These are phyloP conservation scores for Aspergillus fischeri DNA, from an alignment of 2,329 filamentous ascomycete species.

Conservation along the genomic window DNA sequence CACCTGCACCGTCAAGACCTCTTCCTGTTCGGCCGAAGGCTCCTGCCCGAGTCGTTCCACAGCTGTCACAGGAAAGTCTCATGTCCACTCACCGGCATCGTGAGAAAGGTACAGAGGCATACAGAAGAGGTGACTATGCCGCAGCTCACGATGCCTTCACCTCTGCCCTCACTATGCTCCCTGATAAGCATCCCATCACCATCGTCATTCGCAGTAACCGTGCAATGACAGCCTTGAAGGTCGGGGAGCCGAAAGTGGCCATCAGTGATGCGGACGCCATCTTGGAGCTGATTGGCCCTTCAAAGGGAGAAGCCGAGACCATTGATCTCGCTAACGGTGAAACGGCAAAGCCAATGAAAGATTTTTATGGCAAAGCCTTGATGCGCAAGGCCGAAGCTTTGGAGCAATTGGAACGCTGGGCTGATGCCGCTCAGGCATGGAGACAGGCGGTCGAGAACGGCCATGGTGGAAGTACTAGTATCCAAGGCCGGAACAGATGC, in stretches of 20 bases:
- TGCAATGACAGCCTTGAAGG: slow-evolving; percentile 84
- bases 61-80: slow-evolving; percentile 64
- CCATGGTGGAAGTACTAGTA: slow-evolving; percentile 77
- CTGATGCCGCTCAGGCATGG: slow-evolving; percentile 77
- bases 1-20: slow-evolving; percentile 43
- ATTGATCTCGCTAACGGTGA: slow-evolving; percentile 66
- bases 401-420: slow-evolving; percentile 93
- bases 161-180: slow-evolving; percentile 69
- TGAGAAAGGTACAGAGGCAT: slow-evolving; percentile 76
- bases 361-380: slow-evolving; percentile 88
- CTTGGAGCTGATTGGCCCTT: slow-evolving; percentile 71
- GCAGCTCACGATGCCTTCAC: slow-evolving; percentile 80
- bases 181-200: slow-evolving; percentile 71
- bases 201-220: slow-evolving; percentile 92
- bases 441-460: slow-evolving; percentile 76
- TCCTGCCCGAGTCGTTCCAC: slow-evolving; percentile 53
- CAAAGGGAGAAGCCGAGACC: slow-evolving; percentile 72
- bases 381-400: slow-evolving; percentile 93
- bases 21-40: slow-evolving; percentile 45
- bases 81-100: slow-evolving; percentile 74
- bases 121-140: slow-evolving; percentile 90
- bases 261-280: slow-evolving; percentile 80
- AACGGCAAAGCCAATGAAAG: slow-evolving; percentile 77
- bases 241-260: slow-evolving; percentile 83
- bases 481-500: slow-evolving; percentile 82